Evolutionary conservation across 176 grass and related monocot genomes (phyloP).

Genomic region (maize (Zea mays)): DNA sequence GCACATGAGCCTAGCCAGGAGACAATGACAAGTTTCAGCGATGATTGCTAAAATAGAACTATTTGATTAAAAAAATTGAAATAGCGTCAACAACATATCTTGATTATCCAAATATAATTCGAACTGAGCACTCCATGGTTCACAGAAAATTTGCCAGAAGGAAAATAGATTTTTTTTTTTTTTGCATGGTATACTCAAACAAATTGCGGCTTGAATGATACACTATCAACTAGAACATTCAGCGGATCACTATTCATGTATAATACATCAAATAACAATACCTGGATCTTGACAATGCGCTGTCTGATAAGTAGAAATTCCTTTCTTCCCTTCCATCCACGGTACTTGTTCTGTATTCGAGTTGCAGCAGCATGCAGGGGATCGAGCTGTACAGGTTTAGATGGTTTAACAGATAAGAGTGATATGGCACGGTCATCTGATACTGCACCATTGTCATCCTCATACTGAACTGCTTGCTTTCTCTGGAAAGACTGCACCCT

Average conservation of each 20-base stretch:
- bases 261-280: conserved; percentile 39
- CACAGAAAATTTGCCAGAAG: conserved; percentile 2
- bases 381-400: conserved; percentile 63
- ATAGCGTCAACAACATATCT: not conserved
- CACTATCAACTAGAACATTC: not conserved
- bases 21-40: conserved; percentile 25
- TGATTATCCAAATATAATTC: not conserved
- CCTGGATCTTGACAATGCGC: conserved; percentile 92
- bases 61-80: not conserved
- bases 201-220: not conserved
- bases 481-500: conserved; percentile 96
- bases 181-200: not conserved
- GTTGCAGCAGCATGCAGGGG: conserved; percentile 77
- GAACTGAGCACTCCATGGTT: conserved; percentile 6
- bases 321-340: conserved; percentile 89
- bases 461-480: conserved; percentile 81
- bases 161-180: not conserved
- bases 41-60: not conserved
- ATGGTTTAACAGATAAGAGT: conserved; percentile 65
- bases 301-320: conserved; percentile 87
- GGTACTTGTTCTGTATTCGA: conserved; percentile 93
- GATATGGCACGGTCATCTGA: conserved; percentile 71
- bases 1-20: conserved; percentile 80
- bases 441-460: conserved; percentile 57
- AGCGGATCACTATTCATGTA: not conserved